phyloP scores from a whole-genome alignment of 1,284 basidiomycete genomes.

The Ceratobasidium sp. region DNA sequence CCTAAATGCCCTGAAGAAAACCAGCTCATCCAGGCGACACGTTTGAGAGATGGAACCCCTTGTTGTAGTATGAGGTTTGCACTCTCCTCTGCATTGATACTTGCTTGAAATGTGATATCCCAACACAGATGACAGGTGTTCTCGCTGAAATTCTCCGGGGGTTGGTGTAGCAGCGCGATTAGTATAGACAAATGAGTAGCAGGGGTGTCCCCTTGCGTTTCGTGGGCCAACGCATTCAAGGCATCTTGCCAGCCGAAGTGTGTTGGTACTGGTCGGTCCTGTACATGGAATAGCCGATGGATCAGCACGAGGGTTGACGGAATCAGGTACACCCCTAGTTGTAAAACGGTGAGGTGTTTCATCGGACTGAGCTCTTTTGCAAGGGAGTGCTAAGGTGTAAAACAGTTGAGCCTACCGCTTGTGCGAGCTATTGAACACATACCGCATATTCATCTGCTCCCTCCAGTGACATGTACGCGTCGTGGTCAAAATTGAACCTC shows the following conservation, averaged over 20 bases:
- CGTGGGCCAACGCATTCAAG: neutral
- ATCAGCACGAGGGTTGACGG: slow-evolving; percentile 6
- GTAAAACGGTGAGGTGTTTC: neutral
- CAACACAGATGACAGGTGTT: slow-evolving; percentile 2
- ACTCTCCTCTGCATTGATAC: neutral
- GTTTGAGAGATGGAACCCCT: neutral
- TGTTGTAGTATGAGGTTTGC: slow-evolving; percentile 21
- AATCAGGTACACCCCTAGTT: slow-evolving; percentile 25
- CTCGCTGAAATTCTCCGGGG: neutral
- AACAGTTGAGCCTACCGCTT: too few relatives aligned
- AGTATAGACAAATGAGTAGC: slow-evolving; percentile 1
- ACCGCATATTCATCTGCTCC: slow-evolving; percentile 28
- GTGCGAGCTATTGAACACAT: too few relatives aligned
- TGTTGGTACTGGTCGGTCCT: neutral
- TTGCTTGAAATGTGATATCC: neutral
- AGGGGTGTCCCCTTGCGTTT: neutral
- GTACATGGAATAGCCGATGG: slow-evolving; percentile 30
- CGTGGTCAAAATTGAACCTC: slow-evolving; percentile 33
- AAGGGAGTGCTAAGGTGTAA: neutral
- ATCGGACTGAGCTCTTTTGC: slow-evolving; percentile 13
- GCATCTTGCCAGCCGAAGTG: slow-evolving; percentile 25
- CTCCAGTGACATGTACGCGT: slow-evolving; percentile 41
- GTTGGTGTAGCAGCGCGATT: slow-evolving; percentile 17
- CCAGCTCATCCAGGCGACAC: slow-evolving; percentile 40
- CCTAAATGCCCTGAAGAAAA: slow-evolving; percentile 27